Conservation (phyloP, 2,329 filamentous ascomycete genomes). For the Monosporascus sp. region DNA sequence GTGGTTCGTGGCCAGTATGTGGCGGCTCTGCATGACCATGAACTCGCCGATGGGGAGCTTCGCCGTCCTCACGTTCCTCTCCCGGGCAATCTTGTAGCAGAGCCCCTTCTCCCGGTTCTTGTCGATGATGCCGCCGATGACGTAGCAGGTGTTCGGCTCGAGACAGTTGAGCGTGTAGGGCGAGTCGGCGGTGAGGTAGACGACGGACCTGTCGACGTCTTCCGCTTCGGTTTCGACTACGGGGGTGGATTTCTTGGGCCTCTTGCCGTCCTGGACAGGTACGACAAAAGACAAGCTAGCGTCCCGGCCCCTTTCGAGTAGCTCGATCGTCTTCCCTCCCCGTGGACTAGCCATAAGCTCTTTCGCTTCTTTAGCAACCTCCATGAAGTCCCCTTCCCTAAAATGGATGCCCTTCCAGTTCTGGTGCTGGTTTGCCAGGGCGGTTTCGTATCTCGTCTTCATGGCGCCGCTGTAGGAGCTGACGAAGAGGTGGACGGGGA, state of each 20-base stretch:
- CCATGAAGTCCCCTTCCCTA: slow-evolving; percentile 66
- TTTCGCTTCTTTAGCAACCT: slow-evolving; percentile 60
- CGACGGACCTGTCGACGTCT: slow-evolving; percentile 44
- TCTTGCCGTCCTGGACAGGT: slow-evolving; percentile 24
- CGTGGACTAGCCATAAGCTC: slow-evolving; percentile 57
- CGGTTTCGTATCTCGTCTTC: slow-evolving; percentile 72
- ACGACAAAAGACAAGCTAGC: slow-evolving; percentile 29
- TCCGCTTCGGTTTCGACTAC: slow-evolving; percentile 21
- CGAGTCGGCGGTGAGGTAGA: slow-evolving; percentile 93
- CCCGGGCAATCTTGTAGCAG: slow-evolving; percentile 76
- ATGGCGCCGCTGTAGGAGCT: slow-evolving; percentile 74
- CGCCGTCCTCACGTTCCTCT: slow-evolving; percentile 76
- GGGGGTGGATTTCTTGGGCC: slow-evolving; percentile 23
- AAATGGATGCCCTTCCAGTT: slow-evolving; percentile 78
- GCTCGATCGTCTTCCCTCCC: slow-evolving; percentile 54
- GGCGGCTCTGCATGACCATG: slow-evolving; percentile 81
- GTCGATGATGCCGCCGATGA: slow-evolving; percentile 91
- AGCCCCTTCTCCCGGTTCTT: slow-evolving; percentile 94
- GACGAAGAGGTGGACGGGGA: slow-evolving; percentile 66
- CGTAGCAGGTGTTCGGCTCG: slow-evolving; percentile 83
- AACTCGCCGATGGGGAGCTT: slow-evolving; percentile 94
- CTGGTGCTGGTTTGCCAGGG: slow-evolving; percentile 64
- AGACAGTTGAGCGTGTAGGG: slow-evolving; percentile 75
- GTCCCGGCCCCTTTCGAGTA: slow-evolving; percentile 40
- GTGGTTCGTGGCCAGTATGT: slow-evolving; percentile 89